A percentile compares a stretch with the other conserved stretches of the same genome.
Conservation (phyloP, 768 basidiomycete species). For the Collybiopsis luxurians region DNA sequence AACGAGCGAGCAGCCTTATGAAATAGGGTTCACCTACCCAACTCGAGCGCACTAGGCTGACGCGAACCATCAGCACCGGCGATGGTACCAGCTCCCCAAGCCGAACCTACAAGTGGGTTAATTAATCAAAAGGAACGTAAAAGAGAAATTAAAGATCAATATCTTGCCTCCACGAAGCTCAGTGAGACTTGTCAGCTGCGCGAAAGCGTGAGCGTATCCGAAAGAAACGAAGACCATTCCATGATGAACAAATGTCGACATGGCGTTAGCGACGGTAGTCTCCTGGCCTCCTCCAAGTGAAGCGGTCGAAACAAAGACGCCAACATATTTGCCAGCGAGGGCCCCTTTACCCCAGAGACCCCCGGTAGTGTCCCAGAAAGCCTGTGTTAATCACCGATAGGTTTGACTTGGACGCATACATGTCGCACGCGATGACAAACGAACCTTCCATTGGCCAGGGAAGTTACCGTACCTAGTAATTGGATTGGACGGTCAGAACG, state of each 20-base stretch:
- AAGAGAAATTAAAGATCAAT: not conserved
- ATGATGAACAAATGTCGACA: slow-evolving; percentile 69
- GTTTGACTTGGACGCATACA: too few relatives aligned
- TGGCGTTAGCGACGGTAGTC: slow-evolving; percentile 43
- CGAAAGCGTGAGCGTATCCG: slow-evolving; percentile 54
- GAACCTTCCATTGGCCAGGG: slow-evolving; percentile 72
- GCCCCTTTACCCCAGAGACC: slow-evolving; percentile 58
- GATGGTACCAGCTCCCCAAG: slow-evolving; percentile 81
- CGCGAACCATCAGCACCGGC: slow-evolving; percentile 55
- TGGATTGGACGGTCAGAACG: too few relatives aligned
- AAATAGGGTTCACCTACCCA: slow-evolving; percentile 11
- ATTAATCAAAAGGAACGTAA: not conserved
- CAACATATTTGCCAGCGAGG: slow-evolving; percentile 75
- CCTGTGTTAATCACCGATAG: too few relatives aligned
- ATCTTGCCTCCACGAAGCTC: slow-evolving; percentile 59
- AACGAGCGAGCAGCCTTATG: too few relatives aligned
- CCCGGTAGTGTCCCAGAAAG: slow-evolving; percentile 79
- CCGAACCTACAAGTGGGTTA: slow-evolving; percentile 50
- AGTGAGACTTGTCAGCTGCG: slow-evolving; percentile 35
- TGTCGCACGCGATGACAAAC: too few relatives aligned
- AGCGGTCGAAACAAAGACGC: slow-evolving; percentile 72
- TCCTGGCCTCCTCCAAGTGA: slow-evolving; percentile 79
- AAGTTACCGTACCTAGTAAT: slow-evolving; percentile 68
- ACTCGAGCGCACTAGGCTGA: slow-evolving; percentile 55
- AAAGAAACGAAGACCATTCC: slow-evolving; percentile 74